Percentiles rank a stretch among this genome's conserved stretches.
phyloP scores from a whole-genome alignment of 495 filamentous ascomycete species.

The Astrothelium macrocarpum region DNA sequence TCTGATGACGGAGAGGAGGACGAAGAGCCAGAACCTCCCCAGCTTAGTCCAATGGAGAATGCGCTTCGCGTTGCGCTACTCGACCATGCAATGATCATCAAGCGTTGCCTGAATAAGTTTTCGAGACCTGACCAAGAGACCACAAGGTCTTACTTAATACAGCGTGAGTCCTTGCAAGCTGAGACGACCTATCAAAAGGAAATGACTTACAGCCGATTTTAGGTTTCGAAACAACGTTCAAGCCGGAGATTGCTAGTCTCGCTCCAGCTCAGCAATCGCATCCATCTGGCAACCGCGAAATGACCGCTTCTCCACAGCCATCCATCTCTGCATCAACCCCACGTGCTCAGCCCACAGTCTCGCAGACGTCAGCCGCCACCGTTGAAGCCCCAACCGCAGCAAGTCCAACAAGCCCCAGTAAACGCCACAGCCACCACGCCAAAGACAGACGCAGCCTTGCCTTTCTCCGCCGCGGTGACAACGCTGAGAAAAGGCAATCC shows the following conservation, averaged over 20 bases:
- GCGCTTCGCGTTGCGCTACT: slow-evolving; percentile 78
- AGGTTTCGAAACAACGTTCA: no score
- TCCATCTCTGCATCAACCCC: slow-evolving; percentile 11
- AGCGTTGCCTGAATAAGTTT: slow-evolving; percentile 67
- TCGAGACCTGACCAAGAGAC: slow-evolving; percentile 48
- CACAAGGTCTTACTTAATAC: slow-evolving; percentile 45
- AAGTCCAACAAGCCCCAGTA: slow-evolving; percentile 9
- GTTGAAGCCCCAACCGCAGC: slow-evolving; percentile 10
- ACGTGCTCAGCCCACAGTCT: not conserved
- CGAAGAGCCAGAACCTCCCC: slow-evolving; percentile 38
- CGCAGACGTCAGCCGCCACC: not conserved
- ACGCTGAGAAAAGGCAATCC: not conserved
- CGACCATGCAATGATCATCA: slow-evolving; percentile 81
- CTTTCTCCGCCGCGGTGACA: slow-evolving; percentile 24
- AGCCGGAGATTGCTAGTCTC: slow-evolving; percentile 50
- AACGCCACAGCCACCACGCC: slow-evolving; percentile 18
- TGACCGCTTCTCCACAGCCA: slow-evolving; percentile 29
- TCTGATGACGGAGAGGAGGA: slow-evolving; percentile 38
- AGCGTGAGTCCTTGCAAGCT: slow-evolving; percentile 23
- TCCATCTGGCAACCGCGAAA: slow-evolving; percentile 23
- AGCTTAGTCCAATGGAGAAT: slow-evolving; percentile 61
- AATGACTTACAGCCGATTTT: no score
- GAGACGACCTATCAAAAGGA: no score
- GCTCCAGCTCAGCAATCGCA: slow-evolving; percentile 28
- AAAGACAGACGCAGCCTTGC: slow-evolving; percentile 27